Percentiles rank a stretch among this genome's conserved stretches.
phyloP scores from a whole-genome alignment of 2,329 filamentous ascomycete species.

The Fusarium secorum region DNA sequence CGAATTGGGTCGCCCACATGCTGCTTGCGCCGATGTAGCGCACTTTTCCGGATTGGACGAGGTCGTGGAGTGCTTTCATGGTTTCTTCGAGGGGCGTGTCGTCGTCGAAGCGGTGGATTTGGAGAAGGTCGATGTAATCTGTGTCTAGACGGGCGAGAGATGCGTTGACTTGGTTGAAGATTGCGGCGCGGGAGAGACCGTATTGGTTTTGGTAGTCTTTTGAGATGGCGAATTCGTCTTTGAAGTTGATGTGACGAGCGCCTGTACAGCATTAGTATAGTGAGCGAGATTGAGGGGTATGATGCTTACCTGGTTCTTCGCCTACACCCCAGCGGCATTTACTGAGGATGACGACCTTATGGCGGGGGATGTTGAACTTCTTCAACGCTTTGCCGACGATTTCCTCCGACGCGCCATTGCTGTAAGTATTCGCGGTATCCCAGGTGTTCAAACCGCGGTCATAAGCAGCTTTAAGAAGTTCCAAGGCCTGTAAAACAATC shows the following conservation, averaged over 20 bases:
- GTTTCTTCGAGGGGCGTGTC: constrained; percentile 60
- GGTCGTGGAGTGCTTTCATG: constrained; percentile 65
- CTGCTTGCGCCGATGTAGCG: constrained; percentile 59
- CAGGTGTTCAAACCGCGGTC: constrained; percentile 30
- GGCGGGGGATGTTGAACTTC: constrained; percentile 24
- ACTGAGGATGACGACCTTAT: constrained; percentile 23
- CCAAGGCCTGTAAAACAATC: neutral
- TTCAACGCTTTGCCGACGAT: constrained; percentile 28
- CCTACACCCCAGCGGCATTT: constrained; percentile 32
- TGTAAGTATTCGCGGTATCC: constrained; percentile 30
- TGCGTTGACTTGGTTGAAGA: constrained; percentile 32
- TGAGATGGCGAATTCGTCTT: constrained; percentile 13
- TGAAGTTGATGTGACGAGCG: constrained; percentile 14
- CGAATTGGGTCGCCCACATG: constrained; percentile 58
- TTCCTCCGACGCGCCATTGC: constrained; percentile 20
- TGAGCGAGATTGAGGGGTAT: accelerated
- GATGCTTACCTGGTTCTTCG: constrained; percentile 16
- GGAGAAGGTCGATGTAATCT: constrained; percentile 61
- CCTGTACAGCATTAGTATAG: neutral
- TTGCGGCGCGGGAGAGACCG: constrained; percentile 26
- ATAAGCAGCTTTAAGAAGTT: constrained; percentile 28
- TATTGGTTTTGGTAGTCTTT: constrained; percentile 38
- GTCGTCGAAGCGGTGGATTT: constrained; percentile 60
- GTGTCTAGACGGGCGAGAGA: constrained; percentile 33
- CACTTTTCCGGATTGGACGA: constrained; percentile 64